Evolutionary conservation across 148 eudicot species (phyloP), one percentile per base, ranked within the genome.

Genomic region (Rhododendron ovatum): DNA sequence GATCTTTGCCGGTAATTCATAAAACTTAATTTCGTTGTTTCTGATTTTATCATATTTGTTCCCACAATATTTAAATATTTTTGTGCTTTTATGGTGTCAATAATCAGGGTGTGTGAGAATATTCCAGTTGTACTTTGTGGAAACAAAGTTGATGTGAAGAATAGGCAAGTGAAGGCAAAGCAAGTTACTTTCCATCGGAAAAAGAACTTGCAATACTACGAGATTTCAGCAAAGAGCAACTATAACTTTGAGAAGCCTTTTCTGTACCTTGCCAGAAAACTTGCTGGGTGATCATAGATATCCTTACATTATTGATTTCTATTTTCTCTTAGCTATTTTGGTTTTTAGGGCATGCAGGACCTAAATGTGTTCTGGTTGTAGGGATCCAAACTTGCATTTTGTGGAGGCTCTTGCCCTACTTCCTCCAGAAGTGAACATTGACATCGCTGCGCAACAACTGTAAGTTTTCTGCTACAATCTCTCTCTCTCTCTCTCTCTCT

Each of bases 131-230:
- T 91, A 26, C 90, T 91, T 13, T 90, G 93, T 80, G 93, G 93
- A 55, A 91, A 91, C 91, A 91, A 91, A 65, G 91, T 91, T 87
- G 93, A 91, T 84, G 91, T 91, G 75, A 91, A 90, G 90, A 90
- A 91, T 88, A 86, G 93, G 88, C 93, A 91, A 79, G 90, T 89
- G 84, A 89, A 89, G 88, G 91, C 91, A 39, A 91, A 91, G 78
- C 91, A 91, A 82, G 90, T 90, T 26, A 90, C 93, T 41, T 91
- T 91, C 86, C 93, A 91, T 86, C 82, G 92, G 85, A 91, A 91
- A 82, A 91, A 89, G 87, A 91, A 88, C 82, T 82, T 91, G 83
- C 91, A 90, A 82, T 90, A 90, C 85, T 90, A 91, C 53, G 93
- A 91, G 89, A 91, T 91, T 18, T 91, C 93, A 48, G 93, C 93